phyloP scores from a whole-genome alignment of 257 asterid species.

The Marsdenia floribunda region DNA sequence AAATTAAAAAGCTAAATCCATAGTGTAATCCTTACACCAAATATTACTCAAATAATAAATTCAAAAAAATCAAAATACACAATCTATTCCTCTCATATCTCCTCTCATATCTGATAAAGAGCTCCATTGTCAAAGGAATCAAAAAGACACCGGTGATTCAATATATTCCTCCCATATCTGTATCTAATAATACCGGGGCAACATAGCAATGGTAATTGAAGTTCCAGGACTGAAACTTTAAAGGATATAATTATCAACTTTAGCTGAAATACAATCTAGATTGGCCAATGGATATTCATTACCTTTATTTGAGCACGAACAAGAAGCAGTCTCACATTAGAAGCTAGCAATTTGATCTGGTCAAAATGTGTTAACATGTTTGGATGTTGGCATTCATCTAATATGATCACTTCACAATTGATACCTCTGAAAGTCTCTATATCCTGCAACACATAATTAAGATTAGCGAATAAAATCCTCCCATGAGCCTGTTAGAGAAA shows the following conservation, averaged over 20 bases:
- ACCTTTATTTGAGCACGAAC: slow-evolving; percentile 22
- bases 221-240: slow-evolving; percentile 25
- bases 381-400: slow-evolving; percentile 29
- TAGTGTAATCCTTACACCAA: too few relatives aligned
- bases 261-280: background rate
- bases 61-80: too few relatives aligned
- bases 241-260: background rate
- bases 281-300: background rate
- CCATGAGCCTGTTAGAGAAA: background rate
- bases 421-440: slow-evolving; percentile 13
- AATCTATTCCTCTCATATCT: too few relatives aligned
- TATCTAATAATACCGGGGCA: too few relatives aligned
- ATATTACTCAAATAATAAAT: too few relatives aligned
- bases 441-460: slow-evolving; percentile 18
- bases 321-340: slow-evolving; percentile 29
- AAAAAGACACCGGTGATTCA: too few relatives aligned
- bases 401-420: slow-evolving; percentile 27
- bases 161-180: too few relatives aligned
- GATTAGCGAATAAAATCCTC: background rate
- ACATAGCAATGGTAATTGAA: slow-evolving; percentile 13
- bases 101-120: too few relatives aligned
- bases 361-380: slow-evolving; percentile 7
- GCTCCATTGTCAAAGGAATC: too few relatives aligned
- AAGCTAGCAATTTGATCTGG: slow-evolving; percentile 19
- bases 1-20: too few relatives aligned